Percentiles rank a stretch among this genome's conserved stretches.
phyloP scores from a whole-genome alignment of 331 rosid genomes.

The Cucumis variabilis region DNA sequence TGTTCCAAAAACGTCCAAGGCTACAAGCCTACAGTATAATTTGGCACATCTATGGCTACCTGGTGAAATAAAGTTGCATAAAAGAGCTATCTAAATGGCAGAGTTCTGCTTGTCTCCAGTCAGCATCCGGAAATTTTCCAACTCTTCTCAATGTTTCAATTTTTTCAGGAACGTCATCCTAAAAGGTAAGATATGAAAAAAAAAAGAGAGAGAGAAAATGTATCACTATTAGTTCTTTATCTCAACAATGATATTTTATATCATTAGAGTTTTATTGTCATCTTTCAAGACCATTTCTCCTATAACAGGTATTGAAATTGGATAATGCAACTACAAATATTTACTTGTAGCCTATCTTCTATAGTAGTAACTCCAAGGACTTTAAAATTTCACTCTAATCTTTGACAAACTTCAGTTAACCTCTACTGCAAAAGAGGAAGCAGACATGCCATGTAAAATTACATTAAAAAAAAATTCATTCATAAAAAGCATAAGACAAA shows the following conservation, averaged over 20 bases:
- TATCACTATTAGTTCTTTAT: not conserved
- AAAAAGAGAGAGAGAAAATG: too few relatives aligned
- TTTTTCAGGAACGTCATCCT: too few relatives aligned
- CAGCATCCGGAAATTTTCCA: too few relatives aligned
- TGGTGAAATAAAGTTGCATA: too few relatives aligned
- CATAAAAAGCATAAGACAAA: conserved; percentile 1
- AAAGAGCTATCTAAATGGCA: too few relatives aligned
- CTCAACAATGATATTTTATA: not conserved
- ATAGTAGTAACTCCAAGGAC: conserved; percentile 97
- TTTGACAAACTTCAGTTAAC: conserved; percentile 94
- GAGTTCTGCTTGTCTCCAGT: too few relatives aligned
- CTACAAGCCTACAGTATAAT: conserved; percentile 3
- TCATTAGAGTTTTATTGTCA: not conserved
- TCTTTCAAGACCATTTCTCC: not conserved
- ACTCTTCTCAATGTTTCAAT: too few relatives aligned
- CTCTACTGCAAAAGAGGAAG: conserved; percentile 77
- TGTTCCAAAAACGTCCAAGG: not conserved
- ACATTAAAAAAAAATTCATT: not conserved
- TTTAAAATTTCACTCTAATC: conserved; percentile 84
- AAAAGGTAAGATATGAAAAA: too few relatives aligned
- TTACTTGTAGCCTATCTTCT: conserved; percentile 98
- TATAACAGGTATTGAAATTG: conserved; percentile 35
- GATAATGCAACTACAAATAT: conserved; percentile 32
- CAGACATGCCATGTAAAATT: conserved; percentile 22
- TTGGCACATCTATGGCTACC: conserved; percentile 55